Base-by-base conservation (phyloP, 306 rosid species). In the Malus sieversii region DNA sequence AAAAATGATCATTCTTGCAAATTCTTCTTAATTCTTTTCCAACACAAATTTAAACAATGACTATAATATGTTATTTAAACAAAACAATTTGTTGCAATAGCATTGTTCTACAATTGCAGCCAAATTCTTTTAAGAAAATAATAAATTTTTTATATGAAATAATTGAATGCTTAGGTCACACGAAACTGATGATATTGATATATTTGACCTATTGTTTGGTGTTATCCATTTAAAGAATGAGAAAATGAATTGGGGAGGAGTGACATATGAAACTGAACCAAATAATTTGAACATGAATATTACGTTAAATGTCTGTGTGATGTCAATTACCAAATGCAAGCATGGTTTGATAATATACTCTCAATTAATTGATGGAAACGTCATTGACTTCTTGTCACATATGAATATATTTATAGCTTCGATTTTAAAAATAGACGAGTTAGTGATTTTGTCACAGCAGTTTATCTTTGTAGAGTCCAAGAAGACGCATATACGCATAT, bases 371-470 rank as follows among this genome's bases (percentile, higher is more conserved):
- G 44, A 38, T 9, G 20, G 44, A 48, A 48, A 73, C 77, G 77
- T 61, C 69, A 60, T 73, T 8, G 33, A 12, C 6, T 25, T 25
- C 65, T 60, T 5, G 65, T 23, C 14, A 2, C 65, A 60, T 60
- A 15, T 46, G 53, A 35, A 35, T 35, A 35, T 35, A 35, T 53
- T 19, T 53, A 19, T 6, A 16, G 10, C 8, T 55, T 55, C 2
- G 12, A 18, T 55, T 55, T 8, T 18, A 35, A 6, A 6, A 35
- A 35, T 5, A 35, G 40, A 35, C 0, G 2, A 6, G 2, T 6
- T 35, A 0, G 2, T 35, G 0, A 0, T 35, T 35, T 35, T 35
- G 2, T 35, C 8, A 35, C 2, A 0, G 0, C 0, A 35, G 0
- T 35, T 35, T 35, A 35, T 35, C 2, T 0, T 35, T 35, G 0